These are phyloP conservation scores for Chlamydomonas reinhardtii DNA, from an alignment of 163 green algal species.

Conservation along the genomic window DNA sequence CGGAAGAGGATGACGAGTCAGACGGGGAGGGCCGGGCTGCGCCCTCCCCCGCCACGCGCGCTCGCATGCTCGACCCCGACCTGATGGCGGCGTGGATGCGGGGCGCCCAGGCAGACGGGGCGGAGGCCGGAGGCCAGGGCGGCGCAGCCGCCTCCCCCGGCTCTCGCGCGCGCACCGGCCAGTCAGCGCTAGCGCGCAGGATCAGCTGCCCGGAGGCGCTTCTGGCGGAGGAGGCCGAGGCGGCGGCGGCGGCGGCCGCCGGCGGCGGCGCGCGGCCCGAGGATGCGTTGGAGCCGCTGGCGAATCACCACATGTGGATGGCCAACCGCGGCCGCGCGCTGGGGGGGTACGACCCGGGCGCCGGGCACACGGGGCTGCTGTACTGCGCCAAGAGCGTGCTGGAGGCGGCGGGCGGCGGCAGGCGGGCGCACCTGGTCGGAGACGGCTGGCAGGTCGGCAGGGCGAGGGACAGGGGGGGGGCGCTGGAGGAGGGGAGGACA, in stretches of 20 bases:
- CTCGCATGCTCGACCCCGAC: too few species aligned
- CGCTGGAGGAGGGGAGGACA: too few species aligned
- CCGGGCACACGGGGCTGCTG: constrained; percentile 11
- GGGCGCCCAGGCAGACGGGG: too few species aligned
- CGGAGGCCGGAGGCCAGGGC: too few species aligned
- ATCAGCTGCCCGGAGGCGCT: too few species aligned
- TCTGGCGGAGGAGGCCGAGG: neutral
- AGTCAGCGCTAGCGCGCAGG: too few species aligned
- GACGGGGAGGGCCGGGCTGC: too few species aligned
- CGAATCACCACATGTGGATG: constrained; percentile 42
- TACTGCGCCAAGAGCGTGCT: constrained; percentile 15
- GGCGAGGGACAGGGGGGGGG: neutral
- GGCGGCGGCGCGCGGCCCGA: neutral
- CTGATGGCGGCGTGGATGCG: too few species aligned
- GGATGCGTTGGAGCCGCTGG: constrained; percentile 46
- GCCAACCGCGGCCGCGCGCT: neutral
- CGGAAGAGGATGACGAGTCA: too few species aligned
- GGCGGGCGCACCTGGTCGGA: neutral
- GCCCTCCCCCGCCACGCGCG: too few species aligned
- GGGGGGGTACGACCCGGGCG: neutral
- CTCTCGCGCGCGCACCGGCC: too few species aligned
- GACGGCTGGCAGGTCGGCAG: constrained; percentile 15
- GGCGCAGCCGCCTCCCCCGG: too few species aligned
- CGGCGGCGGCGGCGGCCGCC: neutral
- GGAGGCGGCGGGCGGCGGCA: neutral